These are phyloP conservation scores for Ulota crispa DNA, from an alignment of 225 moss, liverwort and hornwort species.

Conservation along the genomic window DNA sequence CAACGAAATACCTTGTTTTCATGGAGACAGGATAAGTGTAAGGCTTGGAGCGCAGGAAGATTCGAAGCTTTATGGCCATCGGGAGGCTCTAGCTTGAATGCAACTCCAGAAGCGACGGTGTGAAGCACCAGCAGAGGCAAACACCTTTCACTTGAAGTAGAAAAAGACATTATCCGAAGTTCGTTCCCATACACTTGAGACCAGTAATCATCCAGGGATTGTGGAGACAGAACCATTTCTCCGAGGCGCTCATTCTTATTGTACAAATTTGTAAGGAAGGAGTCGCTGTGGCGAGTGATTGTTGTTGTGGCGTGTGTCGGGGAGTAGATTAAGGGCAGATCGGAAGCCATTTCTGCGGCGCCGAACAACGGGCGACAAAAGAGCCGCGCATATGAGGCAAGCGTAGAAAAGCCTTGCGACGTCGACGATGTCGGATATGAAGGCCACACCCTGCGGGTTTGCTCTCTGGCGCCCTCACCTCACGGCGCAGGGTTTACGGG, in stretches of 20 bases:
- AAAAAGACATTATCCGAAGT: conserved; percentile 72
- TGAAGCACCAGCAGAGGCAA: conserved; percentile 83
- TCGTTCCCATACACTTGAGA: conserved; percentile 70
- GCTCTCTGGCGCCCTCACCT: no score
- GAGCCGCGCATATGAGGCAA: no score
- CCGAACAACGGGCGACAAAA: background rate
- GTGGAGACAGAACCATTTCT: conserved; percentile 77
- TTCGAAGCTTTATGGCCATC: conserved; percentile 55
- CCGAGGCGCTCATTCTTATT: conserved; percentile 75
- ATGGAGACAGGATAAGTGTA: conserved; percentile 76
- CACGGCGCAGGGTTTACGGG: no score
- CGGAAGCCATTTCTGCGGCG: conserved; percentile 44
- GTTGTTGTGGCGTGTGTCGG: conserved; percentile 47
- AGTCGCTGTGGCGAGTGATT: conserved; percentile 57
- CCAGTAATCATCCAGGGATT: conserved; percentile 73
- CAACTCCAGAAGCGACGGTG: conserved; percentile 68
- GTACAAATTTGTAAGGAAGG: conserved; percentile 67
- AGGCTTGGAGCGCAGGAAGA: conserved; percentile 54
- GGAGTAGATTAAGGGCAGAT: conserved; percentile 55
- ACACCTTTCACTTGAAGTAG: conserved; percentile 83
- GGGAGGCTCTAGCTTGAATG: conserved; percentile 73
- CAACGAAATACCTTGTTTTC: conserved; percentile 69
- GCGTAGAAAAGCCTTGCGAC: no score
- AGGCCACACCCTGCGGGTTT: no score
- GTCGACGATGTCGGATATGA: no score